Percentiles rank a stretch among this genome's conserved stretches.
Evolutionary conservation across 1,284 basidiomycete species (phyloP).

Genomic region (Clitocybe nebularis): DNA sequence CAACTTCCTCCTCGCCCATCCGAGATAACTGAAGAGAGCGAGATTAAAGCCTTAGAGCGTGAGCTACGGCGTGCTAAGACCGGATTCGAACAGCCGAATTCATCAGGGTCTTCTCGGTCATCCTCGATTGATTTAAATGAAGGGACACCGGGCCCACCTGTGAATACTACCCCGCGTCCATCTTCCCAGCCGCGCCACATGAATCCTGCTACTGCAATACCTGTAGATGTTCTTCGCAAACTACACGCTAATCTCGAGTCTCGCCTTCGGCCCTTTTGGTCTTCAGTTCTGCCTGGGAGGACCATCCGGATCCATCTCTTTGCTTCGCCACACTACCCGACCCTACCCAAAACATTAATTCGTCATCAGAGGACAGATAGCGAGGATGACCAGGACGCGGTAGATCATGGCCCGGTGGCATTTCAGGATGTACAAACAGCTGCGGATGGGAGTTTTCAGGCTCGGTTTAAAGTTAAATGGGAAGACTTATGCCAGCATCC

Average conservation of each 20-base stretch:
- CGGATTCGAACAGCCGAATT: constrained; percentile 21
- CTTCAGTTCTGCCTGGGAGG: constrained; percentile 59
- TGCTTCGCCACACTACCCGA: constrained; percentile 29
- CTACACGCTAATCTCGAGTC: constrained; percentile 72
- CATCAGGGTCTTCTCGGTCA: constrained; percentile 15
- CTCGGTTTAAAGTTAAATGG: constrained; percentile 62
- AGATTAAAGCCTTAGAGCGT: constrained; percentile 47
- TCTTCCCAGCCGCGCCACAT: not conserved
- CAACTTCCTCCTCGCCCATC: constrained; percentile 55
- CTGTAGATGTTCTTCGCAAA: constrained; percentile 33
- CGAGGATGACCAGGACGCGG: constrained; percentile 18
- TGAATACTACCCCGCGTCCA: not conserved
- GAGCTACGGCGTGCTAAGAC: constrained; percentile 33
- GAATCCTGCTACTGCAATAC: constrained; percentile 6
- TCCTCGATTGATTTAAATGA: constrained; percentile 19
- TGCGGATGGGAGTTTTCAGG: constrained; percentile 69
- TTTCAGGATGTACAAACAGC: constrained; percentile 51
- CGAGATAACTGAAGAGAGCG: constrained; percentile 59
- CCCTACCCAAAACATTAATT: constrained; percentile 5
- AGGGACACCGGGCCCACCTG: constrained; percentile 9
- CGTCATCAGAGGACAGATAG: too few species aligned
- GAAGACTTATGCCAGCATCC: constrained; percentile 63
- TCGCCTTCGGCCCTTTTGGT: constrained; percentile 77
- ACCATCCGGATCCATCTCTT: constrained; percentile 55
- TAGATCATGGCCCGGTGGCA: constrained; percentile 43